Percentiles rank a stretch among this genome's conserved stretches.
These are phyloP conservation scores for Diaporthe helianthi DNA, from an alignment of 2,329 filamentous ascomycete species.

Conservation along the genomic window DNA sequence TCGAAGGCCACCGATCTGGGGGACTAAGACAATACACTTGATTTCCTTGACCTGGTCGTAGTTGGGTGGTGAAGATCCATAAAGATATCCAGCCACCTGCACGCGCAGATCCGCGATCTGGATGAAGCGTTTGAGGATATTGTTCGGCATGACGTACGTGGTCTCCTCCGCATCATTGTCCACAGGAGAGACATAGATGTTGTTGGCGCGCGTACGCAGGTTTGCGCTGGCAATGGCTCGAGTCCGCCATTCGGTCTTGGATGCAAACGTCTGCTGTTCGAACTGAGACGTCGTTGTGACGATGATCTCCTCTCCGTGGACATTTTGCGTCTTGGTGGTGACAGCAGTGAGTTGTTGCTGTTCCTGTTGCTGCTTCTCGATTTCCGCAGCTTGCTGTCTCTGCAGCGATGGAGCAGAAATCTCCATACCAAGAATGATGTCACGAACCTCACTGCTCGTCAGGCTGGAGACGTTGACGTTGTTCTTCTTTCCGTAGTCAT, in stretches of 20 bases:
- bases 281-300: slow-evolving; percentile 98
- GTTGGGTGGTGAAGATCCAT: slow-evolving; percentile 89
- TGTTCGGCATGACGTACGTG: slow-evolving; percentile 99
- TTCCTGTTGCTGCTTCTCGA: slow-evolving; percentile 98
- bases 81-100: slow-evolving; percentile 94
- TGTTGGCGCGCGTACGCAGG: slow-evolving; percentile 90
- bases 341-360: slow-evolving; percentile 96
- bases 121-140: slow-evolving; percentile 97
- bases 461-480: slow-evolving; percentile 98
- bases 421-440: slow-evolving; percentile 99
- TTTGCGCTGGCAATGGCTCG: slow-evolving; percentile 96
- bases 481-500: slow-evolving; percentile 99
- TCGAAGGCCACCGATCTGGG: slow-evolving; percentile 91
- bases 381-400: slow-evolving; percentile 96
- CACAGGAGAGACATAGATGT: slow-evolving; percentile 97
- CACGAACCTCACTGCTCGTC: slow-evolving; percentile 94
- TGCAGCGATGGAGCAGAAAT: slow-evolving; percentile 98
- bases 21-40: slow-evolving; percentile 95
- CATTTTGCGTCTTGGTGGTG: slow-evolving; percentile 97
- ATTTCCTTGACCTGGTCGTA: slow-evolving; percentile 98
- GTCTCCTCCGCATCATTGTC: slow-evolving; percentile 90
- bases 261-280: slow-evolving; percentile 96
- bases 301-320: slow-evolving; percentile 96
- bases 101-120: slow-evolving; percentile 95
- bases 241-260: slow-evolving; percentile 98